Percentiles rank a stretch among this genome's conserved stretches.
Evolutionary conservation across 2,329 filamentous ascomycete species (phyloP).

Genomic region (Colletotrichum sp.): DNA sequence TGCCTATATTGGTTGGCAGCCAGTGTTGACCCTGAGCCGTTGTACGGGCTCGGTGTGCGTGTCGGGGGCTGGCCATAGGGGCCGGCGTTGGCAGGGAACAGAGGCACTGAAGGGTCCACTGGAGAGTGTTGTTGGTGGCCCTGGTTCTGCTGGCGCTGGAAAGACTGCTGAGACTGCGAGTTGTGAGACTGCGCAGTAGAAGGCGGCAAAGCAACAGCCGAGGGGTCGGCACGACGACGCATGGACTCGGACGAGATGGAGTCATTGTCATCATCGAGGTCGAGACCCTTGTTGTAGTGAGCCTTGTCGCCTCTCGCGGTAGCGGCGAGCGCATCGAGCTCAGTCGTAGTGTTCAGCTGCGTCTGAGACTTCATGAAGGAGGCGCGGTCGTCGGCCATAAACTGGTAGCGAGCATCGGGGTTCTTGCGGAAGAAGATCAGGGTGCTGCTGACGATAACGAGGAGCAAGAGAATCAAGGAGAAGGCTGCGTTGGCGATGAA

Average conservation of each 20-base stretch:
- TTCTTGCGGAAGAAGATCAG: conserved; percentile 88
- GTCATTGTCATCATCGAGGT: conserved; percentile 48
- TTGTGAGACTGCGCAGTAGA: conserved; percentile 21
- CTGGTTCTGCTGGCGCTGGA: conserved; percentile 25
- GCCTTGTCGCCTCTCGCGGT: conserved; percentile 82
- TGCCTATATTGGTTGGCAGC: conserved; percentile 31
- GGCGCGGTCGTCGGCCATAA: conserved; percentile 93
- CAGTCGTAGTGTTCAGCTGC: conserved; percentile 76
- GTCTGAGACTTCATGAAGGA: conserved; percentile 98
- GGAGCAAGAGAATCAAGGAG: conserved; percentile 79
- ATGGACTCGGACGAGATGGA: conserved; percentile 44
- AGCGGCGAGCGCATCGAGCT: conserved; percentile 87
- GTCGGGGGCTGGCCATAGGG: conserved; percentile 29
- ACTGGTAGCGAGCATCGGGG: conserved; percentile 92
- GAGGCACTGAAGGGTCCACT: conserved; percentile 46
- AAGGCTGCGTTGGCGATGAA: conserved; percentile 89
- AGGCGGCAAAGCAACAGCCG: conserved; percentile 28
- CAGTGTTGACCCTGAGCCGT: conserved; percentile 32
- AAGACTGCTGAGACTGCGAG: conserved; percentile 26
- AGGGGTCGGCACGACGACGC: conserved; percentile 36
- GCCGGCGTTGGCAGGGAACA: conserved; percentile 41
- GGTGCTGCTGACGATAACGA: conserved; percentile 68
- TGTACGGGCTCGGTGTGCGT: conserved; percentile 40
- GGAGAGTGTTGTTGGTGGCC: conserved; percentile 39
- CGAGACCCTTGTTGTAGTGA: conserved; percentile 42